Conservation (phyloP, 805 yeast species). For the Metschnikowia dekortorum region DNA sequence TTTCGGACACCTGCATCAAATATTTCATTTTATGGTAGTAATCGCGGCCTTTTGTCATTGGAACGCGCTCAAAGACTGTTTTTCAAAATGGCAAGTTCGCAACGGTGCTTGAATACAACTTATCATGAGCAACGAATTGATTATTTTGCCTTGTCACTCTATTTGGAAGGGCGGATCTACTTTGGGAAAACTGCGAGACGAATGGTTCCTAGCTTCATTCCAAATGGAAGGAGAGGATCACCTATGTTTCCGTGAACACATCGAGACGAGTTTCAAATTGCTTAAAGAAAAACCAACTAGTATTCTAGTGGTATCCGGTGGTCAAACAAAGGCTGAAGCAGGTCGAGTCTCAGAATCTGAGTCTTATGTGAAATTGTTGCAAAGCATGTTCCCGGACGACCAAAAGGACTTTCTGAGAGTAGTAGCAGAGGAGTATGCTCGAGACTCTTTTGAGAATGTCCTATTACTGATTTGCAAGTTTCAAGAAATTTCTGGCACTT, state of each 20-base stretch:
- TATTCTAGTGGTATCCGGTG: conserved; percentile 56
- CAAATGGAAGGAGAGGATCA: conserved; percentile 71
- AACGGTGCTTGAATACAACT: background rate
- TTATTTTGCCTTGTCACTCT: conserved; percentile 50
- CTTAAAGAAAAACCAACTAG: conserved; percentile 27
- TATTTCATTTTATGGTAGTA: conserved; percentile 75
- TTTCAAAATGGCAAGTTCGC: conserved; percentile 19
- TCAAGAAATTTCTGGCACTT: conserved; percentile 40
- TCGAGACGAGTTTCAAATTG: conserved; percentile 39
- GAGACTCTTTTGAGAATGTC: conserved; percentile 78
- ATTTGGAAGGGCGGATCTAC: conserved; percentile 46
- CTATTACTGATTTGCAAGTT: conserved; percentile 55
- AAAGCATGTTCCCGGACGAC: conserved; percentile 19
- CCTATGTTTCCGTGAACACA: conserved; percentile 58
- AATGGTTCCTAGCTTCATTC: conserved; percentile 67
- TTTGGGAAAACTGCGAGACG: conserved; percentile 44
- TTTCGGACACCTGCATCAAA: conserved; percentile 80
- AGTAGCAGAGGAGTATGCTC: conserved; percentile 63
- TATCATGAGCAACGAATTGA: conserved; percentile 14
- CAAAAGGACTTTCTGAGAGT: conserved; percentile 22
- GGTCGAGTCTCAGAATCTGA: conserved; percentile 58
- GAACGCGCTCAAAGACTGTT: conserved; percentile 45
- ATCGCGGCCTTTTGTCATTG: conserved; percentile 74
- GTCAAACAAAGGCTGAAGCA: conserved; percentile 58
- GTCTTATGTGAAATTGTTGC: conserved; percentile 49